These are phyloP conservation scores for Chlamydomonas eustigma DNA, from an alignment of 139 green algal species.

Conservation along the genomic window DNA sequence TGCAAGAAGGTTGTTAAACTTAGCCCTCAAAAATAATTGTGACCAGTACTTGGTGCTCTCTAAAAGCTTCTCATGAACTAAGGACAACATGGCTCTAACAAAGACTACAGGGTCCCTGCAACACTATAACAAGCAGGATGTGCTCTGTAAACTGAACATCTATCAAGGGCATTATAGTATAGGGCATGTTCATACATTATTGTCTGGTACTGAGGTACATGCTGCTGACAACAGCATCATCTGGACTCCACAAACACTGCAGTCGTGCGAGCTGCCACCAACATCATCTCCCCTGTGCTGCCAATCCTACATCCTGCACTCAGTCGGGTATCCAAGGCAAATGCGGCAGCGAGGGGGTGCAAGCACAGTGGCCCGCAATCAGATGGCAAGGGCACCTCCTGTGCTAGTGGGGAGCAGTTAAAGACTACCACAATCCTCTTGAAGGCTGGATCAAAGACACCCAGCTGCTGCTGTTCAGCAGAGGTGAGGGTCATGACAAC, in stretches of 20 bases:
- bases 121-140: too few species aligned
- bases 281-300: background rate
- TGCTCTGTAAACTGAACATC: too few species aligned
- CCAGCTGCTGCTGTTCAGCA: slow-evolving; percentile 21
- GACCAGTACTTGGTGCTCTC: too few species aligned
- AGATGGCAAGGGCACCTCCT: background rate
- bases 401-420: slow-evolving; percentile 37
- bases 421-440: slow-evolving; percentile 46
- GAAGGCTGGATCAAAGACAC: slow-evolving; percentile 38
- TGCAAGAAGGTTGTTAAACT: too few species aligned
- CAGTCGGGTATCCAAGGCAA: background rate
- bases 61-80: too few species aligned
- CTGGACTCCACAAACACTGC: slow-evolving; percentile 16
- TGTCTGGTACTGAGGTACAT: too few species aligned
- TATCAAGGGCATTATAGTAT: too few species aligned
- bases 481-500: slow-evolving; percentile 63
- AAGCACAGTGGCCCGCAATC: background rate
- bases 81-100: too few species aligned
- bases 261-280: slow-evolving; percentile 19
- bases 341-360: slow-evolving; percentile 6
- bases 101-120: too few species aligned
- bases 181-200: too few species aligned
- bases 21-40: too few species aligned
- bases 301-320: background rate
- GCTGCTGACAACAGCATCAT: too few species aligned